A percentile compares a stretch with the other conserved stretches of the same genome.
These are phyloP conservation scores for Globisporangium echinulatum DNA, from an alignment of 352 stramenopile species.

Conservation along the genomic window DNA sequence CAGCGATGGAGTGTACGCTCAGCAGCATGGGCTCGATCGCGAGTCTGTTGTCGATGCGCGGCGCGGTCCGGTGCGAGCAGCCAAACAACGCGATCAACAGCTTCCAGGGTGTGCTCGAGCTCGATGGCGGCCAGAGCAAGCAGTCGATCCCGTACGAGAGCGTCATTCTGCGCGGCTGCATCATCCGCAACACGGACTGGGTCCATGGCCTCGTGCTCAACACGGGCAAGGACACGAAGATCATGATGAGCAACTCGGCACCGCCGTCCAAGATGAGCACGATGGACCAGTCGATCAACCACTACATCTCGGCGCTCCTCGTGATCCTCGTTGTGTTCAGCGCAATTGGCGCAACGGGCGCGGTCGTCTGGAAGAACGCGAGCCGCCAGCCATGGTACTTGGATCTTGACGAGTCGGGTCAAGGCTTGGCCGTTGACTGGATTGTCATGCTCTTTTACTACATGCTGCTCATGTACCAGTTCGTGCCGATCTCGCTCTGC, in stretches of 20 bases:
- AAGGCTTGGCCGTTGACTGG: slow-evolving; percentile 40
- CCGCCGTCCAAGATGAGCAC: slow-evolving; percentile 84
- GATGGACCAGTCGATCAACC: slow-evolving; percentile 79
- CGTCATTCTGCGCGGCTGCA: slow-evolving; percentile 88
- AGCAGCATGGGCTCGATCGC: slow-evolving; percentile 33
- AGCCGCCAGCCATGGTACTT: slow-evolving; percentile 61
- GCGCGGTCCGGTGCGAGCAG: slow-evolving; percentile 62
- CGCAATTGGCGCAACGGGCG: slow-evolving; percentile 45
- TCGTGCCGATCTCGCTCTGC: slow-evolving; percentile 97
- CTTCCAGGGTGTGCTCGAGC: slow-evolving; percentile 83
- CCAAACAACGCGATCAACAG: slow-evolving; percentile 89
- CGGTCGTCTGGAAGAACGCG: slow-evolving; percentile 43
- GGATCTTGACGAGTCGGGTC: slow-evolving; percentile 22
- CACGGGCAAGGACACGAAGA: slow-evolving; percentile 92
- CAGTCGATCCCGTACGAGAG: slow-evolving; percentile 72
- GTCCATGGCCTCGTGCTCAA: slow-evolving; percentile 90
- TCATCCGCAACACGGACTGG: slow-evolving; percentile 91
- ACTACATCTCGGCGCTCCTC: slow-evolving; percentile 67
- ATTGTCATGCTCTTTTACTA: slow-evolving; percentile 91
- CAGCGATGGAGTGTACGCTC: slow-evolving; percentile 67
- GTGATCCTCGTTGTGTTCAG: slow-evolving; percentile 63
- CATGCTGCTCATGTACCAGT: slow-evolving; percentile 95
- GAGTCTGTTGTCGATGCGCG: slow-evolving; percentile 47
- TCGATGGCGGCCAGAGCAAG: slow-evolving; percentile 25
- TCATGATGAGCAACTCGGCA: slow-evolving; percentile 85